Evolutionary conservation across 495 filamentous ascomycete species (phyloP), one percentile per base, ranked within the genome.

Genomic region (Aspergillus taichungensis): DNA sequence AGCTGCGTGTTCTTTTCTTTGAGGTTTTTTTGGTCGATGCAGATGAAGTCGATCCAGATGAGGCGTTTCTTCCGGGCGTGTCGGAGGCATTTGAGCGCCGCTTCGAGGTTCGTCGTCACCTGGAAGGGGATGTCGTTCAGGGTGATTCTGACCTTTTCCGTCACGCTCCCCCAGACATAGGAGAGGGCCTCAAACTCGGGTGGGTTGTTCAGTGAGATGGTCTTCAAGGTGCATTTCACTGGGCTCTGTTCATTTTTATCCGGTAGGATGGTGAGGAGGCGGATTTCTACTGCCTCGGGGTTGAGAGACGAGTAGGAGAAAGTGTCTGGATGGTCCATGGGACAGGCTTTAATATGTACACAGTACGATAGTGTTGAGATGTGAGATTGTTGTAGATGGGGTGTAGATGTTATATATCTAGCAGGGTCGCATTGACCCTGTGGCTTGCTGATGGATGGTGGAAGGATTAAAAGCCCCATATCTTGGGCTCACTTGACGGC

Each of bases 151-250:
- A 45, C 31, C 3, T 18, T 39, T 10, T 53, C 45, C 6, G 31
- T 40, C 5, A 50, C 30, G 32, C 59, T 47, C 4, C 64, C 64
- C 63, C 64, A 68, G 40, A 47, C 53, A 51, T 68, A 68, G 6
- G 64, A 68, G n/a, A 68, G 47, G 8, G 63, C 57, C 38, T 66
- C 61, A 30, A 65, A 68, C 0, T 49, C 9, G 6, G 46, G 51
- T 3, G 18, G n/a, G 13, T 43, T 18, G 6, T 44, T 28, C 3
- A 54, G 42, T 29, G 47, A 47, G 1, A 47, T 37, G 13, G 18
- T 29, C 8, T 45, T 33, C 2, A 45, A 14, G 13, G 33, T 9
- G 9, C 43, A 36, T 30, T 28, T 5, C 0, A 45, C 9, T 11
- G 43, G 43, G 14, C 18, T 38, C 24, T 13, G n/a, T 12, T 5